Evolutionary conservation across 306 rosid genomes (phyloP).

Genomic region (Trifolium fragiferum): DNA sequence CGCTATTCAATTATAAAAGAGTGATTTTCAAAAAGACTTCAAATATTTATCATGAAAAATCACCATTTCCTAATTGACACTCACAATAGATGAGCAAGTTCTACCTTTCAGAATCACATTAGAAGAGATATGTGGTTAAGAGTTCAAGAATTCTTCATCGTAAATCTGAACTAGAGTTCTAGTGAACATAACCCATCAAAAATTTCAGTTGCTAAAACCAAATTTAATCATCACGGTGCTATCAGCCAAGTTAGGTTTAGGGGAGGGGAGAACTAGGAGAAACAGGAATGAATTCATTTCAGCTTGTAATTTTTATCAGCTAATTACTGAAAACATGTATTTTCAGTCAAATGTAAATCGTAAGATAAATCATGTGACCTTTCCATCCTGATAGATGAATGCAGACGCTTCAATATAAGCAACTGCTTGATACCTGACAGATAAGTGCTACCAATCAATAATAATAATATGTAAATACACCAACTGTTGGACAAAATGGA

Average conservation of each 20-base stretch:
- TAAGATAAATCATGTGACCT: conserved; percentile 59
- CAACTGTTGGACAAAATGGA: conserved; percentile 5
- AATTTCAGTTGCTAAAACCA: conserved; percentile 19
- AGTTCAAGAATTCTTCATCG: conserved; percentile 32
- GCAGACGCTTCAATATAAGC: conserved; percentile 99
- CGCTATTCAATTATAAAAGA: conserved; percentile 15
- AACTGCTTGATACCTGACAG: conserved; percentile 92
- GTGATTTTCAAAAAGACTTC: not conserved
- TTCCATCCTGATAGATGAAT: conserved; percentile 94
- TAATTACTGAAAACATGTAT: conserved; percentile 21
- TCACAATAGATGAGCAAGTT: conserved; percentile 14
- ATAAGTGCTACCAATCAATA: conserved; percentile 36
- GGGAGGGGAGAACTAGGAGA: conserved; percentile 4
- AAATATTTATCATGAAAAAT: conserved; percentile 24
- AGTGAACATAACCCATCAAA: conserved; percentile 28
- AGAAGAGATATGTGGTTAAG: conserved; percentile 8
- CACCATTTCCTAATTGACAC: conserved; percentile 15
- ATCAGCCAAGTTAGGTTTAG: conserved; percentile 13
- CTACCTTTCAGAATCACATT: conserved; percentile 1
- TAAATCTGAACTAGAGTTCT: conserved; percentile 19
- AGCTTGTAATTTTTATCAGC: conserved; percentile 36
- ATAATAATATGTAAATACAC: conserved; percentile 8
- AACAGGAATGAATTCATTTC: conserved; percentile 35
- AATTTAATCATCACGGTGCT: conserved; percentile 17
- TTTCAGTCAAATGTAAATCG: conserved; percentile 35